A percentile compares a stretch with the other conserved stretches of the same genome.
Conservation (phyloP, 2,329 filamentous ascomycete genomes). For the Pseudocercospora musae region DNA sequence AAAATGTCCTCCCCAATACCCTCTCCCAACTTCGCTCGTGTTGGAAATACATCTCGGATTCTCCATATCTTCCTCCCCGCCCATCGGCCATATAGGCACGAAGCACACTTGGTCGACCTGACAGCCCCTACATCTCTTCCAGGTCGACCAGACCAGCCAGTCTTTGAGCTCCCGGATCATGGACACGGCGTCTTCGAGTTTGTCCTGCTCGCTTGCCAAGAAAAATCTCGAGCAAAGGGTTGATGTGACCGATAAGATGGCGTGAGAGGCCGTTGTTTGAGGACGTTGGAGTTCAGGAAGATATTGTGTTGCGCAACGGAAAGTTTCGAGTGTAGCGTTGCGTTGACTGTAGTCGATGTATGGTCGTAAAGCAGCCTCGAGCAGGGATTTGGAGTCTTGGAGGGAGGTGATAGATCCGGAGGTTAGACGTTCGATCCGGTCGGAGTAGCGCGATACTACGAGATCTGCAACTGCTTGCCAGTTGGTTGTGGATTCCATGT, state of each 20-base stretch:
- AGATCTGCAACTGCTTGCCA: conserved; percentile 69
- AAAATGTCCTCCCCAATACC: conserved; percentile 24
- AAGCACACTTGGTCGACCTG: conserved; percentile 55
- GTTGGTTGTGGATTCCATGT: conserved; percentile 40
- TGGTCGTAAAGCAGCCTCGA: conserved; percentile 34
- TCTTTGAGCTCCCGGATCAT: conserved; percentile 43
- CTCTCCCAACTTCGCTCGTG: conserved; percentile 24
- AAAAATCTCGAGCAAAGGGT: conserved; percentile 37
- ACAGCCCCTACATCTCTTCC: conserved; percentile 58
- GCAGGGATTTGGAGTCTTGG: conserved; percentile 27
- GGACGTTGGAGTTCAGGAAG: conserved; percentile 23
- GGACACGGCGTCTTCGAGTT: conserved; percentile 28
- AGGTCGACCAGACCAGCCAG: conserved; percentile 58
- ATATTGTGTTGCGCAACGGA: conserved; percentile 49
- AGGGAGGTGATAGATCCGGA: conserved; percentile 25
- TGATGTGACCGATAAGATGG: conserved; percentile 32
- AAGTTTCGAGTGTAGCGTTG: conserved; percentile 40
- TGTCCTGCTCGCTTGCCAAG: conserved; percentile 18
- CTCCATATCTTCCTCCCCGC: conserved; percentile 53
- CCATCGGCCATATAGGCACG: conserved; percentile 64
- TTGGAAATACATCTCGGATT: conserved; percentile 43
- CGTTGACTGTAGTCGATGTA: conserved; percentile 40
- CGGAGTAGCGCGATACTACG: conserved; percentile 60
- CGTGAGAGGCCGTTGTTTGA: conserved; percentile 30
- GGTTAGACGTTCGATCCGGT: conserved; percentile 47